Base-by-base conservation (phyloP, 2,329 filamentous ascomycete species). In the Byssothecium circinans region DNA sequence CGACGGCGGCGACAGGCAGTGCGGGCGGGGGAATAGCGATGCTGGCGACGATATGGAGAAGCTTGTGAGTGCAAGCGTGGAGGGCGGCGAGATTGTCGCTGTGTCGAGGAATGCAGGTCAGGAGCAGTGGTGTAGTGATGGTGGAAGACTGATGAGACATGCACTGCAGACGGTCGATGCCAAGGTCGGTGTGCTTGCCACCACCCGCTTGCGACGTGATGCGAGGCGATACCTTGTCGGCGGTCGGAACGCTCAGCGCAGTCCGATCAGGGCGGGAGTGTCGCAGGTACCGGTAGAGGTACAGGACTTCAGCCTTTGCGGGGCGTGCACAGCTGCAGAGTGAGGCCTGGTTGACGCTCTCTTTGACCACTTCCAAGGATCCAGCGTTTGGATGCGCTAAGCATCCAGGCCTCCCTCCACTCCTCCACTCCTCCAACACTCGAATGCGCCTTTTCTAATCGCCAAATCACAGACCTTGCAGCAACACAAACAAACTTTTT, bases 61-160 rank as follows among this genome's bases (percentile, higher is more conserved):
- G 38, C n/a, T 39, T 25, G 41, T 15, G n/a, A 27, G 38, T 8
- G 36, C 32, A 45, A 33, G 17, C 11, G 3, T 20, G 30, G 42
- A 23, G 29, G 40, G 32, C 35, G 49, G 41, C 33, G 39, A 32
- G 22, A 34, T 15, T 39, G 19, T 32, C 29, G 27, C n/a, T 44
- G 23, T 40, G 19, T 19, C 43, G 41, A 45, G 34, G 32, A 43
- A 35, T 20, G 29, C 37, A 20, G 39, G 25, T 43, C 46, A 50
- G 50, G 46, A 50, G 48, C 34, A 36, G 41, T 25, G 23, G 23
- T 25, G 23, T 6, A 25, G 23, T 25, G n/a, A 44, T 23, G 35
- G 23, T 35, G 37, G 41, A 30, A 7, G 36, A 32, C 40, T 48
- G 36, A 34, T 56, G 53, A 52, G 50, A 53, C 50, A 49, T 32